These are phyloP conservation scores for Exophiala sideris DNA, from an alignment of 2,329 filamentous ascomycete species.

Conservation along the genomic window DNA sequence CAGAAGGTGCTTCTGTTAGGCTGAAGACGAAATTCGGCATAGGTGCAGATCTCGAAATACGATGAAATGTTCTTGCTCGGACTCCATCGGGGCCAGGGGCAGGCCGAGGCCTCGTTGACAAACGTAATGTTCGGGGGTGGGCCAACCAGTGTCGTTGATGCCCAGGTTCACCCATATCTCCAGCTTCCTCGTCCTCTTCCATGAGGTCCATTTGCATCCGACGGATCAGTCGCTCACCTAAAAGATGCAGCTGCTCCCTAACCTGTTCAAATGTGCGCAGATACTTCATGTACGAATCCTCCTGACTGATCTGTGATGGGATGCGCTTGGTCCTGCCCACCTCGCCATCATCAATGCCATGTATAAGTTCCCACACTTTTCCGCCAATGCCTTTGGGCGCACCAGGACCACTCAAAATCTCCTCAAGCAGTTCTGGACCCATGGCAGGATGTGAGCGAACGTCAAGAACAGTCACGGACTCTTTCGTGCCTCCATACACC, in stretches of 20 bases:
- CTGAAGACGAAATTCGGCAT: constrained; percentile 73
- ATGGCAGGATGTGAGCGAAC: constrained; percentile 63
- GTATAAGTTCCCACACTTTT: constrained; percentile 72
- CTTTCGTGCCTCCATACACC: constrained; percentile 50
- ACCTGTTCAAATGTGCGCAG: constrained; percentile 65
- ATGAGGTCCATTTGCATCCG: constrained; percentile 77
- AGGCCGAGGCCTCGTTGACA: constrained; percentile 68
- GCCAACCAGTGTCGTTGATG: constrained; percentile 62
- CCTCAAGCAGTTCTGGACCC: constrained; percentile 62
- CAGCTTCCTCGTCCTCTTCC: constrained; percentile 45
- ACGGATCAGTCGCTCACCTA: constrained; percentile 68
- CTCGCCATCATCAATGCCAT: constrained; percentile 73
- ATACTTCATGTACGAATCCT: constrained; percentile 75
- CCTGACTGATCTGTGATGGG: constrained; percentile 87
- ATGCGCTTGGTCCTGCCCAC: constrained; percentile 69
- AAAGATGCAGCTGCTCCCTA: constrained; percentile 62
- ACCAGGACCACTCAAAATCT: constrained; percentile 66
- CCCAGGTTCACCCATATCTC: constrained; percentile 22
- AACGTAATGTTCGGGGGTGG: constrained; percentile 73
- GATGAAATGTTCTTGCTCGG: constrained; percentile 59
- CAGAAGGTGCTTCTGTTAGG: constrained; percentile 55
- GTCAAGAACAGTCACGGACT: constrained; percentile 61
- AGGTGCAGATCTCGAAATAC: constrained; percentile 71
- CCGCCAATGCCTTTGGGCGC: constrained; percentile 67
- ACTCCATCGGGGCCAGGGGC: constrained; percentile 52